Evolutionary conservation across 805 yeast genomes (phyloP).

Genomic region (Saturnispora zaruensis): DNA sequence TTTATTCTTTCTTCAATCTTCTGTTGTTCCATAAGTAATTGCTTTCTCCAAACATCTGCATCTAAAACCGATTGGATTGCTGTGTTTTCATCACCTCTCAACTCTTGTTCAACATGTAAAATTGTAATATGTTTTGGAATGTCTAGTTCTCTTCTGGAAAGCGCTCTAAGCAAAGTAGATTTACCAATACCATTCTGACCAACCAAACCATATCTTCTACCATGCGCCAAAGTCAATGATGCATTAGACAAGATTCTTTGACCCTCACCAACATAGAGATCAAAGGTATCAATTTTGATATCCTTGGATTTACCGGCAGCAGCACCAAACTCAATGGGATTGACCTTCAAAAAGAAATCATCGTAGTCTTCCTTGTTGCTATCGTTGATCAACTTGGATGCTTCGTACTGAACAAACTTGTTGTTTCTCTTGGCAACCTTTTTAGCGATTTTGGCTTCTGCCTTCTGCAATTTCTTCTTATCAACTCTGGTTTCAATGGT

Average conservation of each 20-base stretch:
- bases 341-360: conserved; percentile 87
- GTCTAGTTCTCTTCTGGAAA: conserved; percentile 86
- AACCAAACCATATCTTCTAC: conserved; percentile 93
- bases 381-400: conserved; percentile 76
- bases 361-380: conserved; percentile 72
- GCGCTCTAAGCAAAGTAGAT: conserved; percentile 83
- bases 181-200: conserved; percentile 99
- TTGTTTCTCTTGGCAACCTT: conserved; percentile 85
- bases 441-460: conserved; percentile 94
- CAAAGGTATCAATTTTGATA: conserved; percentile 86
- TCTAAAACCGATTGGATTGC: conserved; percentile 95
- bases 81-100: conserved; percentile 82
- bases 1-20: conserved; percentile 64
- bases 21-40: conserved; percentile 65
- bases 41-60: conserved; percentile 99
- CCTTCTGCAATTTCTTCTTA: conserved; percentile 92
- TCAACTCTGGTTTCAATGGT: conserved; percentile 91
- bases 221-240: conserved; percentile 76
- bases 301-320: conserved; percentile 97
- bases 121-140: conserved; percentile 94
- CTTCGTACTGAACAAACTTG: conserved; percentile 81
- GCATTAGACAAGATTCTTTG: conserved; percentile 87
- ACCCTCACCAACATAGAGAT: conserved; percentile 92
- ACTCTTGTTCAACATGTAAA: conserved; percentile 95
- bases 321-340: conserved; percentile 84